Base-by-base conservation (phyloP, 495 filamentous ascomycete species). In the Pseudotulostoma volvatum region DNA sequence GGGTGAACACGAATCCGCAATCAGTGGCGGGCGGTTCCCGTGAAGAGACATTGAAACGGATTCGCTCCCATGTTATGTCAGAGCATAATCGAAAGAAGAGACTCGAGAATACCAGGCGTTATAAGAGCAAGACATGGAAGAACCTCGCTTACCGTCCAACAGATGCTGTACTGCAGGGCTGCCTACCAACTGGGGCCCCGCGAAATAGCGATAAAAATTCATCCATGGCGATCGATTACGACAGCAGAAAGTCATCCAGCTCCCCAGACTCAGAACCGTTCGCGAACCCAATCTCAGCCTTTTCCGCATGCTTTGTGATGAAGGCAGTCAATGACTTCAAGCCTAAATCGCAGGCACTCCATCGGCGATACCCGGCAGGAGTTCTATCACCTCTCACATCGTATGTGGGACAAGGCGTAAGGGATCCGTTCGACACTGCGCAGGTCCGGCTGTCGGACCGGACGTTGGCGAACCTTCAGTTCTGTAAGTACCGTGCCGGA, bases 61-160 rank as follows among this genome's bases (percentile, higher is more conserved):
- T 67, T 34, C 61, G 63, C 13, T 67, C 63, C 16, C 63, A 67
- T 57, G 63, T 67, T 18, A 67, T 67, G 63, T 65, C 63, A 20
- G 63, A 67, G 37, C 63, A 67, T 42, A 67, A 67, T 48, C 60
- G 63, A 41, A 67, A 65, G 46, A 67, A 67, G 40, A 49, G 63
- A 31, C 43, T 64, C 30, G 61, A 64, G 14, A 65, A 52, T 32
- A 65, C 59, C 2, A 59, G 61, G 34, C 55, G 56, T 9, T 61
- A 64, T 45, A 67, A 64, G 34, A 55, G 48, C 45, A 63, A 67
- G 44, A 51, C 57, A 13, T 65, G 53, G 52, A 64, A 64, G 28
- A 55, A 61, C n/a, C 41, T 63, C 33, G 53, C 60, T 34, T 67
- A 57, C 33, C 58, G 58, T 38, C 52, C 60, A 0, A 52, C 52